These are phyloP conservation scores for Monosporozyma unispora DNA, from an alignment of 805 yeast species.

Conservation along the genomic window DNA sequence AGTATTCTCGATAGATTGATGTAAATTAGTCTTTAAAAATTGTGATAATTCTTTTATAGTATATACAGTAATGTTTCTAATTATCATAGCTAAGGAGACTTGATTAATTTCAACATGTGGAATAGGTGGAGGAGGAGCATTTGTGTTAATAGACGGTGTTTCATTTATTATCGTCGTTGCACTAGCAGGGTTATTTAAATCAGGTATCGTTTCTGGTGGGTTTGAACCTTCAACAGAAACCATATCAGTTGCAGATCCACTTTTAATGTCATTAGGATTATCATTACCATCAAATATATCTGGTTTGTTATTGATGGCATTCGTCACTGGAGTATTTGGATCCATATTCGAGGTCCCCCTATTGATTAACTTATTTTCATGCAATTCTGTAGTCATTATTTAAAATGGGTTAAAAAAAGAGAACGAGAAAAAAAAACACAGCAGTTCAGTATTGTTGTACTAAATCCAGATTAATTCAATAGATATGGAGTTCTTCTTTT, in stretches of 20 bases:
- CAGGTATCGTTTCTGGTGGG: not conserved
- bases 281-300: not conserved
- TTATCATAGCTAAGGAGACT: conserved; percentile 24
- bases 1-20: conserved; percentile 10
- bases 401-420: not conserved
- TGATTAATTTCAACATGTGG: conserved; percentile 32
- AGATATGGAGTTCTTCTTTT: not conserved
- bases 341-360: conserved; percentile 1
- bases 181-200: not conserved
- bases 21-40: conserved; percentile 26
- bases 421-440: too few relatives aligned
- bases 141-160: not conserved
- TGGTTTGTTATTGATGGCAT: not conserved
- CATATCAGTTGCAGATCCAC: not conserved
- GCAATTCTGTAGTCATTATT: conserved; percentile 16
- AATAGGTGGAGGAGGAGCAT: conserved; percentile 19
- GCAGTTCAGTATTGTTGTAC: not conserved
- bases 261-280: not conserved
- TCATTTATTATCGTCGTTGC: not conserved
- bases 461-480: not conserved
- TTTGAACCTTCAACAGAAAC: not conserved
- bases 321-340: not conserved
- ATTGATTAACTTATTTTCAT: conserved; percentile 9
- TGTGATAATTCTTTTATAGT: conserved; percentile 29
- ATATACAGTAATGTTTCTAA: conserved; percentile 26